A percentile compares a stretch with the other conserved stretches of the same genome.
Evolutionary conservation across 495 filamentous ascomycete species (phyloP).

Genomic region (Letharia lupina): DNA sequence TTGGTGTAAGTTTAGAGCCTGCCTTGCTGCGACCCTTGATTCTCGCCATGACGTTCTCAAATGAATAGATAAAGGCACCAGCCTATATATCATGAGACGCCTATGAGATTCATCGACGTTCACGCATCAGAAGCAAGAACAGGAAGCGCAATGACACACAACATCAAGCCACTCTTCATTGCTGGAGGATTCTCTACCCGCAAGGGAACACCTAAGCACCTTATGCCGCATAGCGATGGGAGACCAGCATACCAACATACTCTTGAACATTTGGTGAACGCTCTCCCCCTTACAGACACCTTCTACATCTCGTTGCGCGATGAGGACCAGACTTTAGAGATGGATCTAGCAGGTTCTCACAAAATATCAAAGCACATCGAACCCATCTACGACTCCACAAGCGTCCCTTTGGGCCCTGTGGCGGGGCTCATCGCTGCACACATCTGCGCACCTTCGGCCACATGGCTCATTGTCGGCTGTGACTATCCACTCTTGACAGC

Average conservation of each 20-base stretch:
- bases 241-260: background rate
- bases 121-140: background rate
- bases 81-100: too few relatives aligned
- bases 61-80: too few relatives aligned
- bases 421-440: slow-evolving; percentile 28
- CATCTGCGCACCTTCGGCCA: slow-evolving; percentile 17
- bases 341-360: background rate
- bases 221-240: background rate
- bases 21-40: background rate
- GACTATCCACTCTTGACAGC: slow-evolving; percentile 26
- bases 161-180: background rate
- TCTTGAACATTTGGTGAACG: background rate
- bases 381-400: background rate
- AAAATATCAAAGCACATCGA: background rate
- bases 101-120: background rate
- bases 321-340: background rate
- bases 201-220: background rate
- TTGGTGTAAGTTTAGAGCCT: background rate
- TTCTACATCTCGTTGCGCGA: slow-evolving; percentile 9
- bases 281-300: background rate
- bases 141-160: background rate
- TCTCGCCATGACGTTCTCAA: background rate
- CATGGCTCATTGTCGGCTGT: slow-evolving; percentile 27
- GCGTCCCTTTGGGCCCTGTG: background rate
- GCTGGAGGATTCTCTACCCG: background rate